Percentiles rank a stretch among this genome's conserved stretches.
phyloP scores from a whole-genome alignment of 2,329 filamentous ascomycete genomes.

The Curvularia sp. region DNA sequence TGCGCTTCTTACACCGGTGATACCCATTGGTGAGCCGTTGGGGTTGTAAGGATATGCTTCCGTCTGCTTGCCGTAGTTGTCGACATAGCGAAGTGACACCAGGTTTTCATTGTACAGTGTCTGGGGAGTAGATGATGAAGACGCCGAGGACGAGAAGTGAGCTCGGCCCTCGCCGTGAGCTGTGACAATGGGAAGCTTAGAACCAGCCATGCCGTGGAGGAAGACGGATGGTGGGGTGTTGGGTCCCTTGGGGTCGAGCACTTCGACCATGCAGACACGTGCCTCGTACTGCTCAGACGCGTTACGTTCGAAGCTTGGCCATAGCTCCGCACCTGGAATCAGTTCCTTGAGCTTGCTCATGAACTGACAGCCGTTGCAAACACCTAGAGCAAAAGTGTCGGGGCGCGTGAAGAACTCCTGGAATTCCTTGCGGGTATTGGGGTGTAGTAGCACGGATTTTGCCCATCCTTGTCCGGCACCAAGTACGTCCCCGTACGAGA shows the following conservation, averaged over 20 bases:
- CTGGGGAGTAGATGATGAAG: slow-evolving; percentile 53
- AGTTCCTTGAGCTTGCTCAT: slow-evolving; percentile 80
- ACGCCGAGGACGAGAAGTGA: slow-evolving; percentile 50
- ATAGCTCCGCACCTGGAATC: slow-evolving; percentile 81
- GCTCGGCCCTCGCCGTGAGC: slow-evolving; percentile 93
- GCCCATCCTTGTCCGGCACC: slow-evolving; percentile 98
- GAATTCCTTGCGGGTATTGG: slow-evolving; percentile 77
- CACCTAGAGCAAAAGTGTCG: slow-evolving; percentile 90
- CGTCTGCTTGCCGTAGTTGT: slow-evolving; percentile 78
- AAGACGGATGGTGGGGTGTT: slow-evolving; percentile 71
- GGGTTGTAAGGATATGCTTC: slow-evolving; percentile 88
- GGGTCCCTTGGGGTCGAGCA: slow-evolving; percentile 65
- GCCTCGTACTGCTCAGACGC: slow-evolving; percentile 88
- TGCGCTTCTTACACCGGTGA: slow-evolving; percentile 77
- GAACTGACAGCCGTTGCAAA: slow-evolving; percentile 99
- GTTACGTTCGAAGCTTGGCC: slow-evolving; percentile 89
- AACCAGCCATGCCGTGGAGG: slow-evolving; percentile 85
- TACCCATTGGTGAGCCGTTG: slow-evolving; percentile 82
- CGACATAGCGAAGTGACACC: slow-evolving; percentile 81
- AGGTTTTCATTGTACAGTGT: slow-evolving; percentile 70
- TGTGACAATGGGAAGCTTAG: slow-evolving; percentile 81
- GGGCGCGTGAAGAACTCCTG: slow-evolving; percentile 82
- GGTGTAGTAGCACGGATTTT: slow-evolving; percentile 87
- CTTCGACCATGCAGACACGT: slow-evolving; percentile 82
- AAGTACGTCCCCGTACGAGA: slow-evolving; percentile 91